These are phyloP conservation scores for Cornus suecica DNA, from an alignment of 148 eudicot genomes.

Conservation along the genomic window DNA sequence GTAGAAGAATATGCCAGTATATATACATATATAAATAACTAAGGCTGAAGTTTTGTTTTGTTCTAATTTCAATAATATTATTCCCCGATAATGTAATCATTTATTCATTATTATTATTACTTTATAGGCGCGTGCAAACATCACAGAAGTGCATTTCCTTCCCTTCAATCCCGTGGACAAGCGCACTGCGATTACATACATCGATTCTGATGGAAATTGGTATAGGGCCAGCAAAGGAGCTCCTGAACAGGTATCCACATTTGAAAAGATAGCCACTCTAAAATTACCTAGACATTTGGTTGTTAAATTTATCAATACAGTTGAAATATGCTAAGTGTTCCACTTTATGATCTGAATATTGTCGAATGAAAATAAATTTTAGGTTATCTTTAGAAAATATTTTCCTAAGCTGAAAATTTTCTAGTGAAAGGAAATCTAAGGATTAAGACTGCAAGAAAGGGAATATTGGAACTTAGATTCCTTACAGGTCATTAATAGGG, in stretches of 20 bases:
- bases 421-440: neutral
- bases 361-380: too few relatives aligned
- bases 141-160: conserved; percentile 56
- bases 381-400: too few relatives aligned
- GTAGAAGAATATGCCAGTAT: conserved; percentile 21
- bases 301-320: neutral
- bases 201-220: conserved; percentile 62
- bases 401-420: neutral
- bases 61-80: neutral
- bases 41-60: neutral
- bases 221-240: conserved; percentile 70
- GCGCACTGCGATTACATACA: conserved; percentile 66
- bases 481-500: neutral
- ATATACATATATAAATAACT: neutral
- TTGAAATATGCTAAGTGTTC: neutral
- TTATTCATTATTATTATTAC: neutral
- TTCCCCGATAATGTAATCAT: neutral
- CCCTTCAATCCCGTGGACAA: conserved; percentile 77
- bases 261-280: neutral
- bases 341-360: too few relatives aligned
- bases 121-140: conserved; percentile 62
- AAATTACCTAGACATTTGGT: neutral
- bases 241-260: conserved; percentile 50
- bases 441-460: neutral
- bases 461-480: neutral